Evolutionary conservation across 345 rosid genomes (phyloP).

Genomic region (Dipteronia sinensis): DNA sequence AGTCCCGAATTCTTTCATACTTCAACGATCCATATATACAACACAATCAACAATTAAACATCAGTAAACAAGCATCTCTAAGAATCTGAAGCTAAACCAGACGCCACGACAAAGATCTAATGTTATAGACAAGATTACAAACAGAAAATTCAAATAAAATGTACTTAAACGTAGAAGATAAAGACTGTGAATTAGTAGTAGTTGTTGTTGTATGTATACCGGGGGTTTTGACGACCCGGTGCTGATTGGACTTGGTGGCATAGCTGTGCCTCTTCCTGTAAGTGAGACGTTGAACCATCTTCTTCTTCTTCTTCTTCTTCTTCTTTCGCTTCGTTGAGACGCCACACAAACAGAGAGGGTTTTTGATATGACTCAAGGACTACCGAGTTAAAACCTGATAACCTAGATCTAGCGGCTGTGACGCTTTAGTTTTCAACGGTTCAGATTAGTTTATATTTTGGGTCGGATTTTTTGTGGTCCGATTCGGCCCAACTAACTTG

Average conservation of each 20-base stretch:
- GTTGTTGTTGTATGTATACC: conserved; percentile 17
- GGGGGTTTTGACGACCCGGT: conserved; percentile 49
- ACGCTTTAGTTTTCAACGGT: not conserved
- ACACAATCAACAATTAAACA: not conserved
- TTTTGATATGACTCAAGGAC: not conserved
- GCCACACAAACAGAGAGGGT: not conserved
- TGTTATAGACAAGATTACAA: no score
- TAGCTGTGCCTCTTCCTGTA: conserved; percentile 48
- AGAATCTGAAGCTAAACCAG: not conserved
- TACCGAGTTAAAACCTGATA: not conserved
- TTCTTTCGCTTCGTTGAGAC: not conserved
- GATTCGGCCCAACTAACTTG: not conserved
- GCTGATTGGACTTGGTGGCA: conserved; percentile 52
- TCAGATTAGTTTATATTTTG: not conserved
- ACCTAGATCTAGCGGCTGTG: conserved; percentile 17
- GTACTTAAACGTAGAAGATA: no score
- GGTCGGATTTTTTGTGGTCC: not conserved
- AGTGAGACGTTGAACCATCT: conserved; percentile 51
- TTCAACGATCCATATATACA: no score
- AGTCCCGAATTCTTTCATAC: no score
- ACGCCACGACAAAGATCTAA: not conserved
- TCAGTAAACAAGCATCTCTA: not conserved
- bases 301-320: not conserved
- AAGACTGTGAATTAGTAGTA: no score
- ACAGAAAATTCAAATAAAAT: no score